phyloP scores from a whole-genome alignment of 108 stramenopile species.

The Fragilaria crotonensis region DNA sequence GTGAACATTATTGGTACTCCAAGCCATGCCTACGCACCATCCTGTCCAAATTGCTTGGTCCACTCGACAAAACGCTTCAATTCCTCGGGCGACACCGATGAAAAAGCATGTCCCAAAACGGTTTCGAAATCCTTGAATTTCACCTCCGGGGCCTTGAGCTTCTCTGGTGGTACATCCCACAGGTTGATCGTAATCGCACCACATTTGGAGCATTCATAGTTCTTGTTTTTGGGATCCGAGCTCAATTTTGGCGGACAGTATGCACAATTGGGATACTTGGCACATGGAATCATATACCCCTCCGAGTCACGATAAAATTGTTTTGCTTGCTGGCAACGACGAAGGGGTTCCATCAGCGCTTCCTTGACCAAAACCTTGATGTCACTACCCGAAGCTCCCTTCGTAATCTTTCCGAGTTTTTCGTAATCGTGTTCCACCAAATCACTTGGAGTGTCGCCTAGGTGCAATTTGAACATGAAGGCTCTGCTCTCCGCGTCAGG shows the following conservation, averaged over 20 bases:
- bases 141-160: conserved; percentile 74
- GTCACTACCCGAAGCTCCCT: conserved; percentile 91
- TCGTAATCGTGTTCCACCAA: conserved; percentile 83
- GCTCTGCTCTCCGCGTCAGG: conserved; percentile 86
- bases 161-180: conserved; percentile 88
- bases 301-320: conserved; percentile 72
- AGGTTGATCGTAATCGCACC: conserved; percentile 85
- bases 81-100: conserved; percentile 89
- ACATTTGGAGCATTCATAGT: conserved; percentile 81
- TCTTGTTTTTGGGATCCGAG: conserved; percentile 46
- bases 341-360: conserved; percentile 95
- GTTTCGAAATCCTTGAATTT: conserved; percentile 60
- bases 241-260: conserved; percentile 87
- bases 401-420: conserved; percentile 63
- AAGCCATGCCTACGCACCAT: conserved; percentile 87
- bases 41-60: conserved; percentile 97
- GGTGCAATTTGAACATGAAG: conserved; percentile 87
- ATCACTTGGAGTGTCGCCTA: conserved; percentile 86
- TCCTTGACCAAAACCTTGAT: conserved; percentile 94
- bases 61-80: conserved; percentile 88
- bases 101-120: conserved; percentile 67
- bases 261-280: conserved; percentile 84
- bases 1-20: too few relatives aligned
- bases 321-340: conserved; percentile 91
- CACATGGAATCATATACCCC: conserved; percentile 60